Conservation (phyloP, 306 rosid genomes). For the Dryas drummondii region DNA sequence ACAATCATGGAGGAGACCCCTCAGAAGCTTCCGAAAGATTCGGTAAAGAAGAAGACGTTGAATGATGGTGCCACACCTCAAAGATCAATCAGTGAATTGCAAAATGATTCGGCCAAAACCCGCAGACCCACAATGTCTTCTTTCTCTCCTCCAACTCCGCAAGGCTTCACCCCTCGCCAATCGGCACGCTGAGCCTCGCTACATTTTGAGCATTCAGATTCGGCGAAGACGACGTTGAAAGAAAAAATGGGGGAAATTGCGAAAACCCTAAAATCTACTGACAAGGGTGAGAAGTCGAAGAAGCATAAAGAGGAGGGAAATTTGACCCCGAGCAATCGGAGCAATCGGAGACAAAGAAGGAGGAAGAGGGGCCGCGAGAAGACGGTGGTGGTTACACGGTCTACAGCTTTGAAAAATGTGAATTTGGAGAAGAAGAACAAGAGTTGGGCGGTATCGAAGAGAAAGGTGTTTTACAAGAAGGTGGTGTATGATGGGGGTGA, state of each 20-base stretch:
- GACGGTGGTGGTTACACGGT: conserved; percentile 43
- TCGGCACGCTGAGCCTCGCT: conserved; percentile 50
- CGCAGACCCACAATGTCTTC: conserved; percentile 1
- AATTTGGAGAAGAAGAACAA: neutral
- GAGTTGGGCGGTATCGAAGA: no score
- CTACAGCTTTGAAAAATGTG: conserved; percentile 32
- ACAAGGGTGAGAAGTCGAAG: neutral
- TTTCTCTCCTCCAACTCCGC: conserved; percentile 51
- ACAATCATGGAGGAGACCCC: no score
- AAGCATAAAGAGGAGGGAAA: conserved; percentile 27
- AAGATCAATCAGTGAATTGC: no score
- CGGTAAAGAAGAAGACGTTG: no score
- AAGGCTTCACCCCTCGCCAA: conserved; percentile 41
- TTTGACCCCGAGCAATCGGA: conserved; percentile 25
- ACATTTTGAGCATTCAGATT: conserved; percentile 14
- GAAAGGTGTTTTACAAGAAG: no score
- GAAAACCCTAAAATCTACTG: neutral
- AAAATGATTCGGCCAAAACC: no score
- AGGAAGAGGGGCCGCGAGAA: conserved; percentile 45
- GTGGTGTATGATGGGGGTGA: no score
- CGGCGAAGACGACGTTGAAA: neutral
- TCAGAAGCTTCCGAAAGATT: no score
- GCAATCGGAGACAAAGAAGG: conserved; percentile 49
- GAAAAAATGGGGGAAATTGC: conserved; percentile 9
- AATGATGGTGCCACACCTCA: no score